Conservation (phyloP, 2,329 filamentous ascomycete genomes). For the Penicillium sp. region DNA sequence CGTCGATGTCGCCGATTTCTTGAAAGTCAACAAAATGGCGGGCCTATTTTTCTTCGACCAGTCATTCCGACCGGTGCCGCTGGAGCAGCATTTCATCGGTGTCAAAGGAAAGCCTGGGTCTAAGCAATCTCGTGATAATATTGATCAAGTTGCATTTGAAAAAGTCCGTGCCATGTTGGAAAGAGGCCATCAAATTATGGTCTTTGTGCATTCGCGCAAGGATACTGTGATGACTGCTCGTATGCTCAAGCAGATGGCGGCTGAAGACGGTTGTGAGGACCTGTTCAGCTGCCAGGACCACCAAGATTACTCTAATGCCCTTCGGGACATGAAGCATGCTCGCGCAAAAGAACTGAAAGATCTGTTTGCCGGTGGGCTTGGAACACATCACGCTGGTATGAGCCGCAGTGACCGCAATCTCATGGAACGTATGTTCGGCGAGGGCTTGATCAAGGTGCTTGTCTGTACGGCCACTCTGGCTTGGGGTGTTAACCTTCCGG, state of each 20-base stretch:
- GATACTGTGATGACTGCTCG: constrained; percentile 87
- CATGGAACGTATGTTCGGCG: constrained; percentile 86
- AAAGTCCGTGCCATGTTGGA: constrained; percentile 93
- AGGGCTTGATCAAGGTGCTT: constrained; percentile 91
- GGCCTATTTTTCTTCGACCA: constrained; percentile 96
- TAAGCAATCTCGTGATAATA: constrained; percentile 77
- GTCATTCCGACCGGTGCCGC: constrained; percentile 89
- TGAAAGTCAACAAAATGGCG: constrained; percentile 88
- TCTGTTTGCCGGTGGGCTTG: constrained; percentile 81
- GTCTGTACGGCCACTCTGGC: constrained; percentile 97
- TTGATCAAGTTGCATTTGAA: constrained; percentile 82
- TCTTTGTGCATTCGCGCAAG: constrained; percentile 94
- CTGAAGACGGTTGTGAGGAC: constrained; percentile 71
- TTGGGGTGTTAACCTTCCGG: constrained; percentile 98
- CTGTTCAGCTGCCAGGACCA: constrained; percentile 77
- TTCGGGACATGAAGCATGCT: constrained; percentile 78
- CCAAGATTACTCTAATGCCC: constrained; percentile 71
- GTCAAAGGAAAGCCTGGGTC: constrained; percentile 81
- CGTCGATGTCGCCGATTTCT: constrained; percentile 90
- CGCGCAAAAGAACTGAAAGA: constrained; percentile 84
- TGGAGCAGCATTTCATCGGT: constrained; percentile 96
- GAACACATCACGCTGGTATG: constrained; percentile 96
- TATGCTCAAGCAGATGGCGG: constrained; percentile 78
- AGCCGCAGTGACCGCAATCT: constrained; percentile 86
- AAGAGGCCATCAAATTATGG: constrained; percentile 94